Evolutionary conservation across 257 asterid species (phyloP).

Genomic region (Henckelia pumila): DNA sequence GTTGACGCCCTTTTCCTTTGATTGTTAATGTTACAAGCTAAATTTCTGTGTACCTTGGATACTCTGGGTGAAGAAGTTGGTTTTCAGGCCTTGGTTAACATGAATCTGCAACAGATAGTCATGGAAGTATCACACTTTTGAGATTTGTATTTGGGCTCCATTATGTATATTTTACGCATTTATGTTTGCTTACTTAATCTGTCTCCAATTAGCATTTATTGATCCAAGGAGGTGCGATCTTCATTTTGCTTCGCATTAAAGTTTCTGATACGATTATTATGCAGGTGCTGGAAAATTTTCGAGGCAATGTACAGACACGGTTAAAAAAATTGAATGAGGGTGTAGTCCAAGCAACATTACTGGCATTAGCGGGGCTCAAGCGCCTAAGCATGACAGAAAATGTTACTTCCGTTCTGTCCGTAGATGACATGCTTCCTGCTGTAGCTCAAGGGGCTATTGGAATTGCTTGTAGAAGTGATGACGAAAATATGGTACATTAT

Average conservation of each 20-base stretch:
- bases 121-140: background rate
- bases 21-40: too few relatives aligned
- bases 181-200: background rate
- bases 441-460: constrained; percentile 99
- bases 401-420: constrained; percentile 66
- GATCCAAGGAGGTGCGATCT: background rate
- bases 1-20: too few relatives aligned
- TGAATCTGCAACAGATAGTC: background rate
- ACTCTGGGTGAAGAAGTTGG: background rate
- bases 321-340: constrained; percentile 82
- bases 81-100: background rate
- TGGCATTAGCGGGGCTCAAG: constrained; percentile 91
- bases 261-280: constrained; percentile 16
- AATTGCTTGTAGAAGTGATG: constrained; percentile 81
- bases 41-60: background rate
- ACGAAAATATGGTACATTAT: constrained; percentile 67
- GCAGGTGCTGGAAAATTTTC: constrained; percentile 86
- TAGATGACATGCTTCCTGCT: constrained; percentile 99
- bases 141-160: background rate
- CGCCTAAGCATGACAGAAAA: constrained; percentile 83
- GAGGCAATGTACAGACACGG: constrained; percentile 96
- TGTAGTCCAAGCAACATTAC: constrained; percentile 83
- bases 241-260: constrained; percentile 4
- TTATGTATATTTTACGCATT: background rate
- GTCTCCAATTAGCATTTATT: background rate